These are phyloP conservation scores for Kuraishia ogatae DNA, from an alignment of 805 yeast genomes.

Conservation along the genomic window DNA sequence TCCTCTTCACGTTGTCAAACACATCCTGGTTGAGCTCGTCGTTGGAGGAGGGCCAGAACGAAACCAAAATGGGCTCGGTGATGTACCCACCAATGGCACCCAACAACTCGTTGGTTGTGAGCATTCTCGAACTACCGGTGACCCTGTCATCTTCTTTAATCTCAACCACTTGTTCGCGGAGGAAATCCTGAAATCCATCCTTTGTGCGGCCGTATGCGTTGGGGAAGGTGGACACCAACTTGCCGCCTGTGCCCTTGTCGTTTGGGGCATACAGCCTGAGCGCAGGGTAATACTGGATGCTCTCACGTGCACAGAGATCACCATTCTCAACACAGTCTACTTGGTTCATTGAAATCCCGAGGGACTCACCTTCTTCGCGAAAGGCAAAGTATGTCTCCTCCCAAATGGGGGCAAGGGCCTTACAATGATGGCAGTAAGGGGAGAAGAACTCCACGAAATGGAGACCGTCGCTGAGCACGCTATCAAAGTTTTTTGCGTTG, in stretches of 20 bases:
- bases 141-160: constrained; percentile 28
- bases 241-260: constrained; percentile 28
- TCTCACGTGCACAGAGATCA: constrained; percentile 70
- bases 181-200: constrained; percentile 42
- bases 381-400: constrained; percentile 47
- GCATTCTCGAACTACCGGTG: constrained; percentile 28
- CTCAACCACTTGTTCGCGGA: constrained; percentile 44
- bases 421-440: constrained; percentile 85
- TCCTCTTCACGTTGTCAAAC: constrained; percentile 21
- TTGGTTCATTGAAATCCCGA: constrained; percentile 53
- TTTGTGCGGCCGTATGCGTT: constrained; percentile 32
- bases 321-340: constrained; percentile 85
- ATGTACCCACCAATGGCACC: constrained; percentile 42
- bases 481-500: constrained; percentile 40
- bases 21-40: constrained; percentile 26
- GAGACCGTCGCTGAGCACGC: constrained; percentile 38
- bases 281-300: constrained; percentile 59
- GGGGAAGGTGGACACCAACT: constrained; percentile 37
- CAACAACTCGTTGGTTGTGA: constrained; percentile 32
- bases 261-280: constrained; percentile 61
- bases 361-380: constrained; percentile 35
- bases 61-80: constrained; percentile 42
- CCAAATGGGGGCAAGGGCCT: constrained; percentile 77
- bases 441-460: constrained; percentile 85
- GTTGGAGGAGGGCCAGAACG: constrained; percentile 57